phyloP scores from a whole-genome alignment of 345 rosid species.

The Triadica sebifera region DNA sequence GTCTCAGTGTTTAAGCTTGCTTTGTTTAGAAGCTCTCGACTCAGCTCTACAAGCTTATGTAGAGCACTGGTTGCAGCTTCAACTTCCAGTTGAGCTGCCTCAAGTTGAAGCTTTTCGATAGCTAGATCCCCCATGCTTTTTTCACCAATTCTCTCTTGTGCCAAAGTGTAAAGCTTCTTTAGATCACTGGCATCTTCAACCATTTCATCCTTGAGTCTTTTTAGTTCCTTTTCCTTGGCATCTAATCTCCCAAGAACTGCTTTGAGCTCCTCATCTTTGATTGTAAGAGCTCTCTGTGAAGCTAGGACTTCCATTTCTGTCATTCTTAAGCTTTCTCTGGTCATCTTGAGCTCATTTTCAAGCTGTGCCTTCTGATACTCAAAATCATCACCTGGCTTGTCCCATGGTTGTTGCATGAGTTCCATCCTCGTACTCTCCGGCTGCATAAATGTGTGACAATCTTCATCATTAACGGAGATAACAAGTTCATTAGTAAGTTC shows the following conservation, averaged over 20 bases:
- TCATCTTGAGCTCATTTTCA: constrained; percentile 56
- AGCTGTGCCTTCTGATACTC: constrained; percentile 53
- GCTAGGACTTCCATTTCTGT: constrained; percentile 73
- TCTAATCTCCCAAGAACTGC: constrained; percentile 45
- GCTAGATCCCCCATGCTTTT: constrained; percentile 63
- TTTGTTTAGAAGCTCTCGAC: constrained; percentile 51
- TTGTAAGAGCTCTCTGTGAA: constrained; percentile 51
- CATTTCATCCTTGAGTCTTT: constrained; percentile 59
- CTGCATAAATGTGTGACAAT: constrained; percentile 22
- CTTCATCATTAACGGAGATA: constrained; percentile 39
- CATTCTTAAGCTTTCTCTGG: constrained; percentile 51
- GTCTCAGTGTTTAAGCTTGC: constrained; percentile 44
- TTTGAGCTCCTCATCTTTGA: constrained; percentile 64
- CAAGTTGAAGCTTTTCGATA: constrained; percentile 75
- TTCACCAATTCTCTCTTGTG: constrained; percentile 65
- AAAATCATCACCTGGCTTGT: constrained; percentile 35
- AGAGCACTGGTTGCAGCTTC: constrained; percentile 76
- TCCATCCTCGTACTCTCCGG: constrained; percentile 23
- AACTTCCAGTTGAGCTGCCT: constrained; percentile 76
- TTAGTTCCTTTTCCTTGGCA: constrained; percentile 52
- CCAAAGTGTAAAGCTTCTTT: constrained; percentile 55
- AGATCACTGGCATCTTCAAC: constrained; percentile 57
- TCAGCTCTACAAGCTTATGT: constrained; percentile 68
- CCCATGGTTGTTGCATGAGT: constrained; percentile 31
- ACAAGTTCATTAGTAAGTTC: constrained; percentile 61